Conservation (phyloP, 495 filamentous ascomycete genomes). For the Annulohypoxylon moriforme region DNA sequence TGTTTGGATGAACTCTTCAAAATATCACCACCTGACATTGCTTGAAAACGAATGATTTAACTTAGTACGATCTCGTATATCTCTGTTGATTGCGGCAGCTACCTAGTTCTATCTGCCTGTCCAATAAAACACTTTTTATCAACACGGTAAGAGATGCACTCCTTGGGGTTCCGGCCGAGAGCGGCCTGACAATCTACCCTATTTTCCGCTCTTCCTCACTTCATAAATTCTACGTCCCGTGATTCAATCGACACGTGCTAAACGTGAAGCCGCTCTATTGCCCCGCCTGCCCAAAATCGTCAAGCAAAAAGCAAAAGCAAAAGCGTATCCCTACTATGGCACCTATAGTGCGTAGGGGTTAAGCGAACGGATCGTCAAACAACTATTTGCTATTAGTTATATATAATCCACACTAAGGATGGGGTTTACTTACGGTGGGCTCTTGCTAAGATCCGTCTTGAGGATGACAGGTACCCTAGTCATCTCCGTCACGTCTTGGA, state of each 20-base stretch:
- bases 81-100: slow-evolving; percentile 44
- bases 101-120: slow-evolving; percentile 40
- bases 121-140: slow-evolving; percentile 44
- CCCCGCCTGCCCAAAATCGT: slow-evolving; percentile 23
- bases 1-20: background rate
- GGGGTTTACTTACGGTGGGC: slow-evolving; percentile 85
- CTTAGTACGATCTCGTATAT: slow-evolving; percentile 40
- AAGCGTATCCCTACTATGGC: slow-evolving; percentile 7
- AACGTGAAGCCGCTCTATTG: slow-evolving; percentile 28
- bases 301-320: slow-evolving; percentile 37
- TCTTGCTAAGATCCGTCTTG: slow-evolving; percentile 98
- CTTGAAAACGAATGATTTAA: background rate
- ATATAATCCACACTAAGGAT: background rate
- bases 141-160: slow-evolving; percentile 45
- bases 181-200: slow-evolving; percentile 44
- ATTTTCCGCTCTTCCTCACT: slow-evolving; percentile 26
- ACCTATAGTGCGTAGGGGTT: slow-evolving; percentile 92
- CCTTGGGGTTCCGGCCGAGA: slow-evolving; percentile 15
- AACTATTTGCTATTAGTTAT: slow-evolving; percentile 69
- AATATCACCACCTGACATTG: background rate
- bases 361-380: slow-evolving; percentile 95
- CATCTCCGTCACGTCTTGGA: slow-evolving; percentile 98
- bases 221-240: slow-evolving; percentile 23
- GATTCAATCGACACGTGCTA: slow-evolving; percentile 33
- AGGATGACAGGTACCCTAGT: slow-evolving; percentile 94